Percentiles rank a stretch among this genome's conserved stretches.
These are phyloP conservation scores for Flaveria robusta DNA, from an alignment of 129 eudicot genomes.

Conservation along the genomic window DNA sequence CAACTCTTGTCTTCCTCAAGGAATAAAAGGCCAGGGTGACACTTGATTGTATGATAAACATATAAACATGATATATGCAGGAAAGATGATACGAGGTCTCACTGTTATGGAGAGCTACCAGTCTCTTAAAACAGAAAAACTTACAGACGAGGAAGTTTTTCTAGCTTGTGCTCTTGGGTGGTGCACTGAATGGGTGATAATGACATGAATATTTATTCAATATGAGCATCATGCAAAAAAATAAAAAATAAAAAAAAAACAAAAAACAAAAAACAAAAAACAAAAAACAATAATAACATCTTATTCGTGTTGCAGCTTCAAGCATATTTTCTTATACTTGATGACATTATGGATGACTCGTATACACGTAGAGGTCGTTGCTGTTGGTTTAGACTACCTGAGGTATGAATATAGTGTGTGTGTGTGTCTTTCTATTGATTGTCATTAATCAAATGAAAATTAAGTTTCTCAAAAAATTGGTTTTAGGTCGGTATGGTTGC, in stretches of 20 bases:
- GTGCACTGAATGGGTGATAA: conserved; percentile 80
- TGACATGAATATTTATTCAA: not conserved
- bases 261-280: too few relatives aligned
- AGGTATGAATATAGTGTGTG: conserved; percentile 40
- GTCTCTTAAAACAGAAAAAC: too few relatives aligned
- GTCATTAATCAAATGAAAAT: not conserved
- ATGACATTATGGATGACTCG: conserved; percentile 70
- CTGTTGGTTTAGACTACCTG: conserved; percentile 71
- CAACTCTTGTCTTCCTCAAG: not conserved
- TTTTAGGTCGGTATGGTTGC: conserved; percentile 77
- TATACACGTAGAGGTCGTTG: conserved; percentile 73
- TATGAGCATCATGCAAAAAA: not conserved
- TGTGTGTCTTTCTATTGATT: not conserved
- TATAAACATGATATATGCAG: conserved; percentile 31
- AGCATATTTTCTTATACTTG: conserved; percentile 68
- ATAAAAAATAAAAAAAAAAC: too few relatives aligned
- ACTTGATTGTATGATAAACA: not conserved
- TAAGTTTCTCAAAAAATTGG: not conserved
- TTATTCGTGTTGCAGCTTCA: conserved; percentile 50
- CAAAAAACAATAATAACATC: too few relatives aligned
- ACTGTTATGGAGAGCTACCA: too few relatives aligned
- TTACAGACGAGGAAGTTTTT: conserved; percentile 60
- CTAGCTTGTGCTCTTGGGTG: conserved; percentile 74
- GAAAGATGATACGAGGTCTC: too few relatives aligned
- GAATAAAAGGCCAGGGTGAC: not conserved